These are phyloP conservation scores for Casuarina cunninghamiana DNA, from an alignment of 306 rosid species.

Conservation along the genomic window DNA sequence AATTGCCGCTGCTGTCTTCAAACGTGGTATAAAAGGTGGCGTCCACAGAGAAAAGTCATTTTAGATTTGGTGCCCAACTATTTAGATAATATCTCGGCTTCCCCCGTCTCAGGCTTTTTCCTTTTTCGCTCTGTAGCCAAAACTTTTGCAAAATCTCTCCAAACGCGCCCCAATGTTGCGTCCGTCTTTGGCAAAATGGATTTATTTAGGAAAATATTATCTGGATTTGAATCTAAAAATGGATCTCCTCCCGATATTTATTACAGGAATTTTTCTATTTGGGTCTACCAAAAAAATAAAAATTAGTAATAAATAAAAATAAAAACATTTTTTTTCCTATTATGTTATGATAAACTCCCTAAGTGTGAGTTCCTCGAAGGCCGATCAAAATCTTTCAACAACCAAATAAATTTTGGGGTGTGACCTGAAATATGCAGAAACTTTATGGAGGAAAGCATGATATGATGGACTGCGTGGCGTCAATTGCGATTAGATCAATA, in stretches of 20 bases:
- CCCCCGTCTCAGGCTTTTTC: neutral
- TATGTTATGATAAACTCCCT: no score
- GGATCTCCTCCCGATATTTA: no score
- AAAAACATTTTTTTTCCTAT: no score
- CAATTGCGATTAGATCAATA: neutral
- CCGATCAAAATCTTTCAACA: neutral
- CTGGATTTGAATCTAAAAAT: no score
- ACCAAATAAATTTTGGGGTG: neutral
- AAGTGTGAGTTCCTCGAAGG: no score
- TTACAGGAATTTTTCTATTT: no score
- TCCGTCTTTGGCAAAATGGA: no score
- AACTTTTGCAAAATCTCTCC: neutral
- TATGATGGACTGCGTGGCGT: neutral
- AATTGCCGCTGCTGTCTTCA: constrained; percentile 62
- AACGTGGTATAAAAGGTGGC: constrained; percentile 9
- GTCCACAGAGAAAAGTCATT: neutral
- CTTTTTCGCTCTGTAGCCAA: neutral
- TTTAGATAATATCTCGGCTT: neutral
- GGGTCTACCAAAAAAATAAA: no score
- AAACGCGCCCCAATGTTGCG: neutral
- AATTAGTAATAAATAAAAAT: no score
- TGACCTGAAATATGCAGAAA: neutral
- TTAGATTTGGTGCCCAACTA: neutral
- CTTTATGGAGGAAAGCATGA: neutral
- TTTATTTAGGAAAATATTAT: no score